These are phyloP conservation scores for Diplosphaera chodatii DNA, from an alignment of 139 green algal genomes.

Conservation along the genomic window DNA sequence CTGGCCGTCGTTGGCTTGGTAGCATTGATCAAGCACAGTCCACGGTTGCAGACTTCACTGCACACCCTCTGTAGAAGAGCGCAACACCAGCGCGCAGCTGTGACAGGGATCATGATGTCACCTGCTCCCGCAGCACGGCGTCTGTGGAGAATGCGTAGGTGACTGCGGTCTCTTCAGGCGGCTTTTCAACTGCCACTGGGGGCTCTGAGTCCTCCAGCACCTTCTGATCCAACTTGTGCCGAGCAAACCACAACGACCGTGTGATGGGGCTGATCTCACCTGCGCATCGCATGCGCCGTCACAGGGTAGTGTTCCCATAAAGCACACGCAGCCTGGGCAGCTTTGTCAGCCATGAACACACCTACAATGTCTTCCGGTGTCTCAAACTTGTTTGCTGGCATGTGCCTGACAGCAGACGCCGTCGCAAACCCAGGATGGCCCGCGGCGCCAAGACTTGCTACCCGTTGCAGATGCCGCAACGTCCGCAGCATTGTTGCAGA, in stretches of 20 bases:
- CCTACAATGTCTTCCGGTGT: slow-evolving; percentile 4
- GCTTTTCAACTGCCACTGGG: neutral
- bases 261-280: slow-evolving; percentile 3
- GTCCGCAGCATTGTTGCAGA: too few species aligned
- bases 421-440: neutral
- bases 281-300: too few species aligned
- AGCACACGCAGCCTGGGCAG: neutral
- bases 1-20: too few species aligned
- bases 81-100: too few species aligned
- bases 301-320: neutral
- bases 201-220: neutral
- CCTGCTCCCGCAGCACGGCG: slow-evolving; percentile 40
- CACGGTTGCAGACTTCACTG: neutral
- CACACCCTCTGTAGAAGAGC: too few species aligned
- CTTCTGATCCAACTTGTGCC: slow-evolving; percentile 15
- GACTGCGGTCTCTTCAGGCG: slow-evolving; percentile 22
- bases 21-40: neutral
- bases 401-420: neutral
- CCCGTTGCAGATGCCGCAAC: too few species aligned
- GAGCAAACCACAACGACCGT: slow-evolving; percentile 38
- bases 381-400: neutral
- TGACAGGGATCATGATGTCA: slow-evolving; percentile 2
- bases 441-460: too few species aligned
- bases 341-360: neutral
- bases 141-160: slow-evolving; percentile 57